Percentiles rank a stretch among this genome's conserved stretches.
phyloP scores from a whole-genome alignment of 129 eudicot species.

The Glebionis coronaria region DNA sequence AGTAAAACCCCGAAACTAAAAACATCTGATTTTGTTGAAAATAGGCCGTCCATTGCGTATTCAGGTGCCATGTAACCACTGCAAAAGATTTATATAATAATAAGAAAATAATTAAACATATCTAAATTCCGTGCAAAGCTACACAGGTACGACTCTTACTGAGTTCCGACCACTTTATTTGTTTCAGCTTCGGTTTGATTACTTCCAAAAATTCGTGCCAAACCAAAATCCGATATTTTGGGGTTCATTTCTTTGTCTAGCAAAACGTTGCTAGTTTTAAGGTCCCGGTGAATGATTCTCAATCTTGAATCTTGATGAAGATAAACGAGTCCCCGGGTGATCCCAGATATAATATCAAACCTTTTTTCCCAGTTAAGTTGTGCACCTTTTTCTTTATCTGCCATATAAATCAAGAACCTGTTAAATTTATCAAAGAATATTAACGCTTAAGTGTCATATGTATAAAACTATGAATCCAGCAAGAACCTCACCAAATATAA shows the following conservation, averaged over 20 bases:
- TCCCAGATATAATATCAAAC: too few relatives aligned
- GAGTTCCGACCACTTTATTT: too few relatives aligned
- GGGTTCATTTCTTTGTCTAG: too few relatives aligned
- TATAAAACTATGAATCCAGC: too few relatives aligned
- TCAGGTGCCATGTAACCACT: conserved; percentile 94
- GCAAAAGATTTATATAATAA: conserved; percentile 13
- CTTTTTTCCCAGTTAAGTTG: too few relatives aligned
- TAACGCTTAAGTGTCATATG: background rate
- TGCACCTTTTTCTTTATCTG: conserved; percentile 55
- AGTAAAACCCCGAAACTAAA: conserved; percentile 77
- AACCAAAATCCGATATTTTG: too few relatives aligned
- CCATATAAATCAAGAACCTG: background rate
- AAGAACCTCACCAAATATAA: too few relatives aligned
- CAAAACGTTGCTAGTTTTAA: too few relatives aligned
- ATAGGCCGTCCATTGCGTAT: conserved; percentile 86
- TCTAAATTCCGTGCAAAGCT: background rate
- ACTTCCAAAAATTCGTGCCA: conserved; percentile 78
- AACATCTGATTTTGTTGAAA: conserved; percentile 75
- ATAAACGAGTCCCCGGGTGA: too few relatives aligned
- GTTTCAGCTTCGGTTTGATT: conserved; percentile 79
- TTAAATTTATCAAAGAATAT: background rate
- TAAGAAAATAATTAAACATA: background rate
- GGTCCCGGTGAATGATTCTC: too few relatives aligned
- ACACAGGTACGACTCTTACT: too few relatives aligned
- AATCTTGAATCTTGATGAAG: too few relatives aligned